phyloP scores from a whole-genome alignment of 257 asterid genomes.

The Salvia hispanica region DNA sequence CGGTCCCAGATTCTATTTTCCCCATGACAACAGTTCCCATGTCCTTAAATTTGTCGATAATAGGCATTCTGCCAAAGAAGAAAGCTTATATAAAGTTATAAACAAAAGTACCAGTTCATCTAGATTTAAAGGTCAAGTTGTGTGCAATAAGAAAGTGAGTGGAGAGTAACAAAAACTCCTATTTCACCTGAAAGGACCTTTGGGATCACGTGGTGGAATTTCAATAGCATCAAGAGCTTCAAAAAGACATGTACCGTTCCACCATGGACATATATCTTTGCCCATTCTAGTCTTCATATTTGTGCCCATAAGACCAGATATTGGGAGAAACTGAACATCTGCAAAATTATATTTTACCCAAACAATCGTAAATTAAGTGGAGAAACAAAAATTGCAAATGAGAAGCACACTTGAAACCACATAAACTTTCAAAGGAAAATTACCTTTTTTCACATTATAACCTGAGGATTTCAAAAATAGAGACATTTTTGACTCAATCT shows the following conservation, averaged over 20 bases:
- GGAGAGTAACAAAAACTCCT: not conserved
- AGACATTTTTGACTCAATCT: constrained; percentile 81
- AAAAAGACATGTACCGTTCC: constrained; percentile 86
- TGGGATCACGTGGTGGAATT: constrained; percentile 80
- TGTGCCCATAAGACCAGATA: constrained; percentile 83
- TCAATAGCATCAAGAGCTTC: constrained; percentile 88
- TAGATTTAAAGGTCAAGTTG: not conserved
- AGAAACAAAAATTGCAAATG: not conserved
- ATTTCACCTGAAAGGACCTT: constrained; percentile 83
- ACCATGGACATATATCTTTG: constrained; percentile 73
- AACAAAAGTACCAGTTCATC: not conserved
- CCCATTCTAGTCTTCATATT: constrained; percentile 75
- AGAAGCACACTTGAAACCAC: constrained; percentile 12
- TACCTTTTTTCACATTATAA: constrained; percentile 93
- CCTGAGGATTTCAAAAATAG: constrained; percentile 77
- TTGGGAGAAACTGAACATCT: constrained; percentile 93
- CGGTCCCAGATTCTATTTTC: constrained; percentile 87
- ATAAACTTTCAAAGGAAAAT: not conserved
- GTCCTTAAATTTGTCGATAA: constrained; percentile 88
- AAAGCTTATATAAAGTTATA: not conserved
- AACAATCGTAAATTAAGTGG: not conserved
- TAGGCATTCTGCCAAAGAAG: constrained; percentile 64
- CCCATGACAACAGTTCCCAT: constrained; percentile 99
- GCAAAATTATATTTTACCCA: constrained; percentile 29
- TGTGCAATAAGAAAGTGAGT: not conserved